Percentiles rank a stretch among this genome's conserved stretches.
Evolutionary conservation across 176 grass and related monocot species (phyloP).

Genomic region (Ananas comosus): DNA sequence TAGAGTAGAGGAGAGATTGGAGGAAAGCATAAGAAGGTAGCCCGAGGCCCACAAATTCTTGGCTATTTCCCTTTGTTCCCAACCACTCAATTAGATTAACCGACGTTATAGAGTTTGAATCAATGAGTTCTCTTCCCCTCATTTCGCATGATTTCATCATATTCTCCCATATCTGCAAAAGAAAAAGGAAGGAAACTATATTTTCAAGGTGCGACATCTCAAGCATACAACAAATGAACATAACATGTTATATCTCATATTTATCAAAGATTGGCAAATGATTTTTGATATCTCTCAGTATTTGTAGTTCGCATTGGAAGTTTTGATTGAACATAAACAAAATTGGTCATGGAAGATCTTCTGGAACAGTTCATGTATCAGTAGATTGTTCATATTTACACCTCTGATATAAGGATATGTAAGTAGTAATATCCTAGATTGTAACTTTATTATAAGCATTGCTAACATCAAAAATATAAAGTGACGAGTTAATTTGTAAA

Average conservation of each 20-base stretch:
- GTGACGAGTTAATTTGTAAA: too few relatives aligned
- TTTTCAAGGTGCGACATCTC: too few relatives aligned
- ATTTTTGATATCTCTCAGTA: too few relatives aligned
- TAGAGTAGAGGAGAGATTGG: slow-evolving; percentile 41
- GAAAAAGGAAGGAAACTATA: slow-evolving; percentile 6
- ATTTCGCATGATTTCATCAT: slow-evolving; percentile 57
- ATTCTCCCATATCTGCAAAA: slow-evolving; percentile 53
- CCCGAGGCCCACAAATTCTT: slow-evolving; percentile 56
- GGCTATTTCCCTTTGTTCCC: slow-evolving; percentile 38
- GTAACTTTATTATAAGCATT: not conserved
- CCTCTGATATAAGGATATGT: not conserved
- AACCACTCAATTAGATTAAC: slow-evolving; percentile 51
- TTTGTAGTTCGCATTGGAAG: too few relatives aligned
- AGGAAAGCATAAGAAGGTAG: slow-evolving; percentile 55
- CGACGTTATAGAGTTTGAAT: slow-evolving; percentile 54
- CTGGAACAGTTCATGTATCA: not conserved
- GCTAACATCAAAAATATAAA: too few relatives aligned
- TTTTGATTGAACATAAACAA: not conserved
- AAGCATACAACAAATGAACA: too few relatives aligned
- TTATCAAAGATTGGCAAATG: too few relatives aligned
- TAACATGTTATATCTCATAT: too few relatives aligned
- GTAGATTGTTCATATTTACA: not conserved
- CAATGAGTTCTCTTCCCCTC: slow-evolving; percentile 53
- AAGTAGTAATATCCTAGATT: not conserved
- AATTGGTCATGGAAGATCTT: not conserved